Evolutionary conservation across 768 basidiomycete species (phyloP).

Genomic region (Phanerochaete sordida): DNA sequence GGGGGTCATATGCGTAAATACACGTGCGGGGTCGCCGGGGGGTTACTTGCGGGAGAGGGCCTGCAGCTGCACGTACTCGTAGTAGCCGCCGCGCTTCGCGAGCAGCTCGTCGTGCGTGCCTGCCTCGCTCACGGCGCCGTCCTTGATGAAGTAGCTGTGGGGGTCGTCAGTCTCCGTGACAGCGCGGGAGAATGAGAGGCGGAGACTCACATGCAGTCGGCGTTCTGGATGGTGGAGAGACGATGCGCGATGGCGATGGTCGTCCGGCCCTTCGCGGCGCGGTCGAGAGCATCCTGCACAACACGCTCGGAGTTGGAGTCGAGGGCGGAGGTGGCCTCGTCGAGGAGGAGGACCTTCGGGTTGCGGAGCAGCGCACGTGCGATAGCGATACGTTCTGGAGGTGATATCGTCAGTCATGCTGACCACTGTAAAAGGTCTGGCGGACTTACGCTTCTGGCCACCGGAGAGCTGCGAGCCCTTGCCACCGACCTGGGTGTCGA

Average conservation of each 20-base stretch:
- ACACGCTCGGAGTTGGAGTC: conserved; percentile 66
- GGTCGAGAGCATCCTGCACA: conserved; percentile 91
- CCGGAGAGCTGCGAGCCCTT: conserved; percentile 89
- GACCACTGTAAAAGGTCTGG: neutral
- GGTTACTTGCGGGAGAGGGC: conserved; percentile 35
- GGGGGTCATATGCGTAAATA: too few relatives aligned
- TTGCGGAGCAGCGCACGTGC: conserved; percentile 27
- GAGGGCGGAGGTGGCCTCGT: conserved; percentile 45
- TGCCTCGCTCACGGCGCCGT: conserved; percentile 79
- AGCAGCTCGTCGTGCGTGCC: conserved; percentile 88
- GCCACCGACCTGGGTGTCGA: conserved; percentile 89
- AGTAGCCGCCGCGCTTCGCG: conserved; percentile 62
- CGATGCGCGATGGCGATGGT: conserved; percentile 98
- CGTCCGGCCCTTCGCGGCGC: conserved; percentile 87
- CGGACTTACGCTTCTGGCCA: conserved; percentile 62
- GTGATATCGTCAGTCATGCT: too few relatives aligned
- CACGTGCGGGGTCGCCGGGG: too few relatives aligned
- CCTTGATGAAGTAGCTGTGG: conserved; percentile 81
- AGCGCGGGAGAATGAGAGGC: neutral
- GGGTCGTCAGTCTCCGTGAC: neutral
- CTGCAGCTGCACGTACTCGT: conserved; percentile 84
- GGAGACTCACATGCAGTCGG: conserved; percentile 22
- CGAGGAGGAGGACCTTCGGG: conserved; percentile 27
- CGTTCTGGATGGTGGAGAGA: conserved; percentile 59
- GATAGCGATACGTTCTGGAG: conserved; percentile 37